These are phyloP conservation scores for Symbiodinium natans DNA, from an alignment of 73 alveolate species.

Conservation along the genomic window DNA sequence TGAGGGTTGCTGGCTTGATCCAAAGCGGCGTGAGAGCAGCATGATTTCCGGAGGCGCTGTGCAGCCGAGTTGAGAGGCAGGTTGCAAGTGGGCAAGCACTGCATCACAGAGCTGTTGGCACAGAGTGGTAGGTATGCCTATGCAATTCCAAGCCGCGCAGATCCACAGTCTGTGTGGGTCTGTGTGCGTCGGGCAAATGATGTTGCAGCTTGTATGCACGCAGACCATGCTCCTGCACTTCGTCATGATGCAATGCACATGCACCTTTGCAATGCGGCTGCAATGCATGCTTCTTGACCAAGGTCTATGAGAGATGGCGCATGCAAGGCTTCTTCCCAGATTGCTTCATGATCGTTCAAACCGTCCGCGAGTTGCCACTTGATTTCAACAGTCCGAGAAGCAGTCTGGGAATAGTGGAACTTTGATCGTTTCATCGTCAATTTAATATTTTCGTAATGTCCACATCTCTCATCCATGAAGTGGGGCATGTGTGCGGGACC, in stretches of 20 bases:
- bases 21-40: too few species aligned
- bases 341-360: constrained; percentile 45
- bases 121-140: constrained; percentile 29
- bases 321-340: constrained; percentile 85
- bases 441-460: too few species aligned
- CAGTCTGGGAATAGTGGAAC: too few species aligned
- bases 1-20: too few species aligned
- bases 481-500: too few species aligned
- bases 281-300: not conserved
- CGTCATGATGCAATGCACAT: not conserved
- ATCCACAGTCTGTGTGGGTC: constrained; percentile 60
- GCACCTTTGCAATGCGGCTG: not conserved
- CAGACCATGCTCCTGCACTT: not conserved
- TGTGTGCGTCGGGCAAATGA: constrained; percentile 69
- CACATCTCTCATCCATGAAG: too few species aligned
- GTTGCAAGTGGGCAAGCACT: not conserved
- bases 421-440: too few species aligned
- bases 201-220: constrained; percentile 1
- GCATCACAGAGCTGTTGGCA: not conserved
- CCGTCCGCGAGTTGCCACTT: constrained; percentile 39
- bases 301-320: constrained; percentile 85
- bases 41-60: not conserved
- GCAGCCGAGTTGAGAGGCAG: constrained; percentile 19
- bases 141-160: constrained; percentile 64
- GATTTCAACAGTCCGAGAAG: not conserved